Evolutionary conservation across 352 stramenopile genomes (phyloP).

Genomic region (Phytophthora vignae): DNA sequence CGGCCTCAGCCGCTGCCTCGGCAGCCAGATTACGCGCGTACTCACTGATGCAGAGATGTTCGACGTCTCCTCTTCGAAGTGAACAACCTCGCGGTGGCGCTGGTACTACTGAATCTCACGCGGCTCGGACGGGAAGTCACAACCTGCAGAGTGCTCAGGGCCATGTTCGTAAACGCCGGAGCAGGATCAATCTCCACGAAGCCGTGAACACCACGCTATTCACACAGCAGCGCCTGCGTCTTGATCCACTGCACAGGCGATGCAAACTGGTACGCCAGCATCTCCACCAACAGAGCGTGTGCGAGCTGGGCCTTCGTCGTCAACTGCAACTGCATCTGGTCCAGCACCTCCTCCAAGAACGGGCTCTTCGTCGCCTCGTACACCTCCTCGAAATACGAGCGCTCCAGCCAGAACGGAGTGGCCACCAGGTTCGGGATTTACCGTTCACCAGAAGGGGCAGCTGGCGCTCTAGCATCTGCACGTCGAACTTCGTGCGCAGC

Average conservation of each 20-base stretch:
- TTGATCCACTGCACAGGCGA: conserved; percentile 93
- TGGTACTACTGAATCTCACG: conserved; percentile 88
- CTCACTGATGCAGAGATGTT: conserved; percentile 74
- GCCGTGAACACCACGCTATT: conserved; percentile 60
- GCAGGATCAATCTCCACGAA: conserved; percentile 89
- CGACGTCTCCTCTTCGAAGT: conserved; percentile 75
- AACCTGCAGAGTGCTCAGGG: conserved; percentile 73
- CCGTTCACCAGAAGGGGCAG: conserved; percentile 69
- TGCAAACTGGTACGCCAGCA: conserved; percentile 91
- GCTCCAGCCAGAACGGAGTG: conserved; percentile 78
- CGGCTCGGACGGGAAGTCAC: conserved; percentile 59
- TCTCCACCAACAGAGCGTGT: conserved; percentile 83
- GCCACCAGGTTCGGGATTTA: conserved; percentile 91
- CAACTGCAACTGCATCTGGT: conserved; percentile 78
- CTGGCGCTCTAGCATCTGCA: conserved; percentile 72
- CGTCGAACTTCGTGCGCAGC: conserved; percentile 74
- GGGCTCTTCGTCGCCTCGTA: conserved; percentile 77
- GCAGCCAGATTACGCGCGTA: conserved; percentile 49
- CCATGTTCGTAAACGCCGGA: conserved; percentile 88
- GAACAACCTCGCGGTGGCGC: conserved; percentile 80
- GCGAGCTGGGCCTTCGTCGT: conserved; percentile 71
- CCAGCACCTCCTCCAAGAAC: conserved; percentile 68
- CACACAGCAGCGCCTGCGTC: conserved; percentile 78
- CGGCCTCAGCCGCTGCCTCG: conserved; percentile 27
- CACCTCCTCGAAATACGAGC: conserved; percentile 80